Base-by-base conservation (phyloP, 139 green algal genomes). In the Marvania coccoides region DNA sequence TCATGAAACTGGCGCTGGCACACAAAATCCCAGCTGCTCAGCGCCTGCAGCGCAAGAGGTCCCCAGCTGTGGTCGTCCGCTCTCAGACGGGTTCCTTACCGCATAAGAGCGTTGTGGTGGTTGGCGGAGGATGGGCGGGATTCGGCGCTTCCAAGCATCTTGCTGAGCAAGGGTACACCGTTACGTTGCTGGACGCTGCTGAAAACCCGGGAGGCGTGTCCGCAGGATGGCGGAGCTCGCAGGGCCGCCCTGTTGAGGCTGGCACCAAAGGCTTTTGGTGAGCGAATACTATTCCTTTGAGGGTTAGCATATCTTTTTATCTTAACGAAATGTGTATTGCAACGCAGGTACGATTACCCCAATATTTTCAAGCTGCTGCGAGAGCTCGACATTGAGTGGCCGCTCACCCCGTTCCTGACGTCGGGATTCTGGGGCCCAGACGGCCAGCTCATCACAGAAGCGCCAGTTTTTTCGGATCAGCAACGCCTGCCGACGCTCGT, bases 221-320 rank as follows among this genome's bases (percentile, higher is more conserved):
- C 5, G 73, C 79, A 10, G 84, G 85, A 13, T 92, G 79, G 73
- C 72, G 80, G 3, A 92, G 81, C 6, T 30, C 55, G 1, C 63
- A 82, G 42, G 86, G 88, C 0, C 67, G 83, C 14, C 58, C 79
- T 15, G 83, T 96, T n/a, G 90, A 96, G 67, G 86, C 86, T n/a
- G 90, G 90, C 8, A 86, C 90, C 72, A 95, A 96, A 55, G 87
- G 85, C 33, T 92, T 92, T 42, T 93, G 85, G 85, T n/a, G n/a
- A n/a, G n/a, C n/a, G n/a, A n/a, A n/a, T n/a, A n/a, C n/a, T n/a
- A n/a, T n/a, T n/a, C n/a, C 83, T 77, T 48, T 69, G n/a, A n/a
- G n/a, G n/a, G n/a, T n/a, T n/a, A n/a, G n/a, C n/a, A n/a, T n/a
- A n/a, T n/a, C n/a, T n/a, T n/a, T n/a, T n/a, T n/a, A n/a, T n/a